Evolutionary conservation across 306 rosid species (phyloP), one percentile per base, ranked within the genome.

Genomic region (Quercus rubra): DNA sequence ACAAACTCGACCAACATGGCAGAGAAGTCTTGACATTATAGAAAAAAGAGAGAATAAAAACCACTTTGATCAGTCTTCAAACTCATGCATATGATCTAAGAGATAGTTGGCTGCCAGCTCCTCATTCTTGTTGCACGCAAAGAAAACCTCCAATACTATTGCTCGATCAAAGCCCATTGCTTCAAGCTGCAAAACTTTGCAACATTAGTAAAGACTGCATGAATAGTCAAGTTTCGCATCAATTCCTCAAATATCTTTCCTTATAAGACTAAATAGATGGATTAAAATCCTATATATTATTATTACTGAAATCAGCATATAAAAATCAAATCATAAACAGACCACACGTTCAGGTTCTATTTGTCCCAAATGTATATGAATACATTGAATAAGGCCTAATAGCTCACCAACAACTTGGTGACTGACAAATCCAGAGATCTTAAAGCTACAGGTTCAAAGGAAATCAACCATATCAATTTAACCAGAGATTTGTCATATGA

Each of bases 81-180:
- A 92, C 64, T 92, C 97, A 57, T 92, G 85, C 83, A 84, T 83
- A 83, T 92, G 97, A 80, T 92, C 97, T 81, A 90, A 82, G 12
- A 92, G 93, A 77, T 92, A 92, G 85, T 92, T 92, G 69, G 97
- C 95, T 4, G 97, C 97, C 79, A 90, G 82, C 71, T 92, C 92
- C 88, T 92, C 97, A 15, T 92, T 89, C 86, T 89, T 92, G 75
- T 92, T 90, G 89, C 95, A 90, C 2, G 97, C 93, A 75, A 92
- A 90, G 91, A 84, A 92, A 31, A 89, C 97, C 83, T 90, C 93
- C 88, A 92, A 56, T 25, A 92, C 97, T 28, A 86, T 79, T n/a
- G 85, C 92, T 63, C 91, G 88, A 59, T 87, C 92, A 17, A 92
- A 92, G 49, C 97, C 97, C 97, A 92, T 92, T 55, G 88, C 97